Percentiles rank a stretch among this genome's conserved stretches.
These are phyloP conservation scores for Neurospora sp. DNA, from an alignment of 495 filamentous ascomycete genomes.

Conservation along the genomic window DNA sequence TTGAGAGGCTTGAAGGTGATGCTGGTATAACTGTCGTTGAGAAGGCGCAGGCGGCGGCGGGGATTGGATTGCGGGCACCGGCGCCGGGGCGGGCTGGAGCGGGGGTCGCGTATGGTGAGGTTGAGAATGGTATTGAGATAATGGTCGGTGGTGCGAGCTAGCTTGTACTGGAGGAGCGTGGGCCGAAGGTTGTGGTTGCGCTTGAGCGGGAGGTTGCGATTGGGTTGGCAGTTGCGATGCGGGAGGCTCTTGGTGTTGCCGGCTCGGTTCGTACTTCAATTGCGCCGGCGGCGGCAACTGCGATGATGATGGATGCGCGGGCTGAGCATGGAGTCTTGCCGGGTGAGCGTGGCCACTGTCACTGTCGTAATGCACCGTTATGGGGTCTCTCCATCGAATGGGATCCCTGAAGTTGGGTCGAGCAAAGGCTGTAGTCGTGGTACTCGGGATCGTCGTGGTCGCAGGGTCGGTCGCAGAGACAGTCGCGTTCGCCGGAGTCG, in stretches of 20 bases:
- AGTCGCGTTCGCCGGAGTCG: not conserved
- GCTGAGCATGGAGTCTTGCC: constrained; percentile 4
- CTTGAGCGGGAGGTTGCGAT: not conserved
- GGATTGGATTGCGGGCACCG: not conserved
- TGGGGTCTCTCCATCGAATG: constrained; percentile 14
- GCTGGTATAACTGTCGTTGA: not conserved
- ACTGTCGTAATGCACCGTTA: constrained; percentile 12
- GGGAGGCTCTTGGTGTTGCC: not conserved
- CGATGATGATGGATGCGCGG: not conserved
- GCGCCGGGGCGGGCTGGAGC: not conserved
- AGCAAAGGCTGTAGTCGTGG: not conserved
- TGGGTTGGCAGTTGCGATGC: not conserved
- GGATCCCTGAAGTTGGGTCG: not conserved
- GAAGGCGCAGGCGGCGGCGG: not conserved
- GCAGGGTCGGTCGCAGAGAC: not conserved
- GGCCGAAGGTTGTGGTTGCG: not conserved
- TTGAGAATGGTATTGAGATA: not conserved
- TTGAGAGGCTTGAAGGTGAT: not conserved
- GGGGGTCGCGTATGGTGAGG: not conserved
- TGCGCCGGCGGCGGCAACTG: not conserved
- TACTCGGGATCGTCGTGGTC: not conserved
- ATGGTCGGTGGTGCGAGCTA: not conserved
- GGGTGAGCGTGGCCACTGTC: constrained; percentile 9
- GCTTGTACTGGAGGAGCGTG: not conserved
- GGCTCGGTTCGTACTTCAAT: not conserved